Conservation (phyloP, 257 asterid genomes). For the Fraxinus anomala region DNA sequence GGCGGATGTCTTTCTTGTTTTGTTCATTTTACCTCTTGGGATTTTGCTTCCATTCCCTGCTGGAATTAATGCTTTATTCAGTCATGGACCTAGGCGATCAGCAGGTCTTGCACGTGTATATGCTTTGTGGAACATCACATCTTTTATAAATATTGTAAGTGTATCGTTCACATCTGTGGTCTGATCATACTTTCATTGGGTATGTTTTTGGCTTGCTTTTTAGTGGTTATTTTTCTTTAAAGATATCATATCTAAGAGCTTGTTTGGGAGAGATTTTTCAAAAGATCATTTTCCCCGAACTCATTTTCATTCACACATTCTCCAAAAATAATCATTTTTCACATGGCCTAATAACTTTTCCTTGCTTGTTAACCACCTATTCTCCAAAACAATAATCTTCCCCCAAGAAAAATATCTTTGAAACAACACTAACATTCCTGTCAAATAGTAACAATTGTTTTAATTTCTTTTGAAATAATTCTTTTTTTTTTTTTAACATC, state of each 20-base stretch:
- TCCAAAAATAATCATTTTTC: too few species aligned
- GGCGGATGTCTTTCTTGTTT: conserved; percentile 78
- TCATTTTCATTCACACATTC: too few species aligned
- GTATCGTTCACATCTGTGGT: not conserved
- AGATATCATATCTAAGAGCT: not conserved
- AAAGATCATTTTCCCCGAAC: too few species aligned
- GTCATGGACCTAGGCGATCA: conserved; percentile 94
- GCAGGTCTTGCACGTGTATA: conserved; percentile 96
- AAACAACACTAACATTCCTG: not conserved
- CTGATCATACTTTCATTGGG: not conserved
- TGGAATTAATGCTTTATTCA: conserved; percentile 94
- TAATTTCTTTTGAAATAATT: not conserved
- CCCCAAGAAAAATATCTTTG: too few species aligned
- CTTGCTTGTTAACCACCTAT: too few species aligned
- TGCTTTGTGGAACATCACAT: conserved; percentile 92
- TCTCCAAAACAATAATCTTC: too few species aligned
- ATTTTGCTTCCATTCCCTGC: conserved; percentile 95
- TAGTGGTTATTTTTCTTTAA: not conserved
- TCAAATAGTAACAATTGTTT: too few species aligned
- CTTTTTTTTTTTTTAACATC: not conserved
- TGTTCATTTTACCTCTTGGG: conserved; percentile 85
- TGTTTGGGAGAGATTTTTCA: too few species aligned
- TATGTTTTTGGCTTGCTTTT: not conserved
- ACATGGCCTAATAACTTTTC: too few species aligned
- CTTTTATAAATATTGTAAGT: conserved; percentile 88